Conservation (phyloP, 805 yeast species). For the Spathaspora sp. region DNA sequence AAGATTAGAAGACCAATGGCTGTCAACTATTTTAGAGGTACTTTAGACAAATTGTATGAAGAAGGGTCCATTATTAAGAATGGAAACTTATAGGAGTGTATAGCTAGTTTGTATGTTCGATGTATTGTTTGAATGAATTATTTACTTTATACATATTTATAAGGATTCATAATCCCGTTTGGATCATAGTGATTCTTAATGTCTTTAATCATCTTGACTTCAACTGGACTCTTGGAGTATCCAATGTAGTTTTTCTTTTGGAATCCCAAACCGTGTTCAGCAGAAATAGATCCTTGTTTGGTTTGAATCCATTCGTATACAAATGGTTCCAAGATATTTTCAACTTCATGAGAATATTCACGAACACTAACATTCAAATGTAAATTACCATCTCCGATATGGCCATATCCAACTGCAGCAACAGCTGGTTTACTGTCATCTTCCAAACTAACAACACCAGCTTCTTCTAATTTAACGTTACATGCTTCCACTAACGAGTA, state of each 20-base stretch:
- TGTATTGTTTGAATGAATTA: background rate
- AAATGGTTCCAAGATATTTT: constrained; percentile 83
- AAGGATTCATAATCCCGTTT: constrained; percentile 88
- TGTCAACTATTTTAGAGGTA: constrained; percentile 21
- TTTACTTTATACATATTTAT: constrained; percentile 64
- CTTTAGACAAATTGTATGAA: constrained; percentile 28
- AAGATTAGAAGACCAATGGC: constrained; percentile 41
- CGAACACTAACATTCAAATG: constrained; percentile 92
- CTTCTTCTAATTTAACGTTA: constrained; percentile 53
- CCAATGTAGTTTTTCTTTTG: constrained; percentile 89
- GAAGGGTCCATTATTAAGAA: constrained; percentile 30
- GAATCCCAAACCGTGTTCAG: constrained; percentile 97
- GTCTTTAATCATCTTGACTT: constrained; percentile 71
- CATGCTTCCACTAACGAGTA: constrained; percentile 81
- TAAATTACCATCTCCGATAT: constrained; percentile 94
- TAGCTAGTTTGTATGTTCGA: no score
- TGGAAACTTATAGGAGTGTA: constrained; percentile 16
- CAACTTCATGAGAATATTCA: constrained; percentile 74
- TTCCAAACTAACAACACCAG: constrained; percentile 55
- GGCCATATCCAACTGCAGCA: constrained; percentile 95
- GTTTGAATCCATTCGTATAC: constrained; percentile 84
- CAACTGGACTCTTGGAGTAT: constrained; percentile 73
- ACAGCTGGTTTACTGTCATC: constrained; percentile 74
- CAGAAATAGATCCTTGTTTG: constrained; percentile 84
- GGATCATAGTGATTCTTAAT: constrained; percentile 87